Evolutionary conservation across 768 basidiomycete genomes (phyloP).

Genomic region (Lentinula raphanica): DNA sequence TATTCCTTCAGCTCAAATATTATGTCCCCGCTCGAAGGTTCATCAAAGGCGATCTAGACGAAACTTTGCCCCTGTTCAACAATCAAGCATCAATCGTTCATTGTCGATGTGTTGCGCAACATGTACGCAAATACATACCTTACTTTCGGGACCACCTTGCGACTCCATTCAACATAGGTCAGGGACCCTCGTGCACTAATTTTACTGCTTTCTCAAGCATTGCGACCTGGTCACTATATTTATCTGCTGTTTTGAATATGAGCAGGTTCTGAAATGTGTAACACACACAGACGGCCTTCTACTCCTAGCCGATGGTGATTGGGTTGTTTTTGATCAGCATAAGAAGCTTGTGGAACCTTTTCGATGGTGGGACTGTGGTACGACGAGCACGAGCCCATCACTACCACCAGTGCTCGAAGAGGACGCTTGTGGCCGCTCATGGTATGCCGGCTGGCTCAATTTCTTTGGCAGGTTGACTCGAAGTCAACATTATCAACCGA

Average conservation of each 20-base stretch:
- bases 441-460: slow-evolving; percentile 20
- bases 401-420: background rate
- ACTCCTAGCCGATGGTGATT: slow-evolving; percentile 18
- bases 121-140: slow-evolving; percentile 12
- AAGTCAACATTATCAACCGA: slow-evolving; percentile 13
- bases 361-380: slow-evolving; percentile 5
- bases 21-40: slow-evolving; percentile 16
- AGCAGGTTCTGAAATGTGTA: background rate
- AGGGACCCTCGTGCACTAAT: slow-evolving; percentile 13
- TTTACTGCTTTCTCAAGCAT: slow-evolving; percentile 9
- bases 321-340: slow-evolving; percentile 14
- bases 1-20: background rate
- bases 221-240: slow-evolving; percentile 15
- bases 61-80: slow-evolving; percentile 15
- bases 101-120: slow-evolving; percentile 21
- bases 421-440: slow-evolving; percentile 11
- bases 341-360: slow-evolving; percentile 15
- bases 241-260: background rate
- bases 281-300: slow-evolving; percentile 17
- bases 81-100: slow-evolving; percentile 21
- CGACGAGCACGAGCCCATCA: background rate
- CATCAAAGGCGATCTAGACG: slow-evolving; percentile 16
- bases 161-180: slow-evolving; percentile 6
- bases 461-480: slow-evolving; percentile 14
- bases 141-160: background rate